Evolutionary conservation across 2,329 filamentous ascomycete species (phyloP).

Genomic region (Colletotrichum sansevieriae): DNA sequence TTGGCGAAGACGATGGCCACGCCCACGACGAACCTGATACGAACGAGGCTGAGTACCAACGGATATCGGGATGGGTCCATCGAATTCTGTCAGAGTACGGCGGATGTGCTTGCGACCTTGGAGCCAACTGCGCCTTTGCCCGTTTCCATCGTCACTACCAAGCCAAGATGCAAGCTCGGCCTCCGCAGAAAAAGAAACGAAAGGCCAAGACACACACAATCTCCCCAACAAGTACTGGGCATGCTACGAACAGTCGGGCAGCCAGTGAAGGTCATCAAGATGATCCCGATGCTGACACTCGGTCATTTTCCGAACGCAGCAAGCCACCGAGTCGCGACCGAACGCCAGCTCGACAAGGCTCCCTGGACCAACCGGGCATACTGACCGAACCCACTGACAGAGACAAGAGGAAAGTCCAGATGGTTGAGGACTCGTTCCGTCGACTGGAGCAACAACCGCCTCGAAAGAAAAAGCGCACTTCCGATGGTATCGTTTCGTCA

Average conservation of each 20-base stretch:
- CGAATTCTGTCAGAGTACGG: slow-evolving; percentile 82
- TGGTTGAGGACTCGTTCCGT: slow-evolving; percentile 74
- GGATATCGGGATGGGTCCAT: slow-evolving; percentile 74
- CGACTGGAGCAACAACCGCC: slow-evolving; percentile 71
- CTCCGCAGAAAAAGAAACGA: slow-evolving; percentile 64
- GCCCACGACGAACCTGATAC: slow-evolving; percentile 66
- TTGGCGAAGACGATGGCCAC: slow-evolving; percentile 70
- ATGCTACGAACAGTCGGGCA: slow-evolving; percentile 73
- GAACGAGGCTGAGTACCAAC: slow-evolving; percentile 71
- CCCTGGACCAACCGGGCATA: slow-evolving; percentile 70
- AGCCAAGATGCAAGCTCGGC: slow-evolving; percentile 57
- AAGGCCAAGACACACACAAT: slow-evolving; percentile 68
- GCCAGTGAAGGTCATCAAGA: slow-evolving; percentile 72
- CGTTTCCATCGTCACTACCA: slow-evolving; percentile 73
- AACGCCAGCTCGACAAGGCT: slow-evolving; percentile 72
- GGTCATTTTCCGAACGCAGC: slow-evolving; percentile 66
- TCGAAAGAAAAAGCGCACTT: slow-evolving; percentile 73
- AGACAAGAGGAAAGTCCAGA: slow-evolving; percentile 76
- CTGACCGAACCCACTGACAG: slow-evolving; percentile 74
- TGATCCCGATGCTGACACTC: slow-evolving; percentile 66
- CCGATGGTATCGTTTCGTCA: slow-evolving; percentile 61
- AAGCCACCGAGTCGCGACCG: slow-evolving; percentile 76
- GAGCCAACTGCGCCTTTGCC: slow-evolving; percentile 72
- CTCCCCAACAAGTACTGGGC: slow-evolving; percentile 73
- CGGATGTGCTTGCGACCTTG: slow-evolving; percentile 80